Percentiles rank a stretch among this genome's conserved stretches.
These are phyloP conservation scores for Gelatoporia subvermispora DNA, from an alignment of 768 basidiomycete genomes.

Conservation along the genomic window DNA sequence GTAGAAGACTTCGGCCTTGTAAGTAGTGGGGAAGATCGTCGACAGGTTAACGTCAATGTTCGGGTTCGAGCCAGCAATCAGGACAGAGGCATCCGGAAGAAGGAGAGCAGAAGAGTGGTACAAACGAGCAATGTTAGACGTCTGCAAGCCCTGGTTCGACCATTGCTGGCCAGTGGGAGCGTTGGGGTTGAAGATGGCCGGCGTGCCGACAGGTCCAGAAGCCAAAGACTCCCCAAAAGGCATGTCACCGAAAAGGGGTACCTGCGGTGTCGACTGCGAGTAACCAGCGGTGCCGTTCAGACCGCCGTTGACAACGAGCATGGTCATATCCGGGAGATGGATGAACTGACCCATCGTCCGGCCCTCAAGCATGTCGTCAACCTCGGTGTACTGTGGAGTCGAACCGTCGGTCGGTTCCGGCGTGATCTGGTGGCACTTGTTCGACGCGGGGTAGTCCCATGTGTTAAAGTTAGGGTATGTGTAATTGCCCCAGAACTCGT, in stretches of 20 bases:
- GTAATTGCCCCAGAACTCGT: constrained; percentile 72
- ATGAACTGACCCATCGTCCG: constrained; percentile 94
- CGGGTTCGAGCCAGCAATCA: constrained; percentile 92
- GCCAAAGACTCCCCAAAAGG: constrained; percentile 72
- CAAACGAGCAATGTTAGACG: constrained; percentile 67
- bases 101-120: constrained; percentile 94
- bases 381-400: constrained; percentile 53
- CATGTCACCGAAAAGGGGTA: constrained; percentile 42
- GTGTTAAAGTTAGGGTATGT: constrained; percentile 68
- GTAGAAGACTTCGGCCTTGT: constrained; percentile 85
- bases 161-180: constrained; percentile 67
- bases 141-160: constrained; percentile 60
- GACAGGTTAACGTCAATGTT: constrained; percentile 73
- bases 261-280: constrained; percentile 39
- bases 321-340: constrained; percentile 68
- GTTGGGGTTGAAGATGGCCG: constrained; percentile 81
- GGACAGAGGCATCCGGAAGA: constrained; percentile 79
- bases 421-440: constrained; percentile 77
- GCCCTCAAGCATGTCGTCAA: constrained; percentile 69
- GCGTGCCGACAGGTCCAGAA: constrained; percentile 69
- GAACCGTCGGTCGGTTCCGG: constrained; percentile 78
- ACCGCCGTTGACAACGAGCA: constrained; percentile 83
- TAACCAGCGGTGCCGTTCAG: constrained; percentile 88
- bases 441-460: constrained; percentile 63
- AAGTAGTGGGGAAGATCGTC: constrained; percentile 70